Base-by-base conservation (phyloP, 768 basidiomycete genomes). In the Holtermanniella nyarrowii region DNA sequence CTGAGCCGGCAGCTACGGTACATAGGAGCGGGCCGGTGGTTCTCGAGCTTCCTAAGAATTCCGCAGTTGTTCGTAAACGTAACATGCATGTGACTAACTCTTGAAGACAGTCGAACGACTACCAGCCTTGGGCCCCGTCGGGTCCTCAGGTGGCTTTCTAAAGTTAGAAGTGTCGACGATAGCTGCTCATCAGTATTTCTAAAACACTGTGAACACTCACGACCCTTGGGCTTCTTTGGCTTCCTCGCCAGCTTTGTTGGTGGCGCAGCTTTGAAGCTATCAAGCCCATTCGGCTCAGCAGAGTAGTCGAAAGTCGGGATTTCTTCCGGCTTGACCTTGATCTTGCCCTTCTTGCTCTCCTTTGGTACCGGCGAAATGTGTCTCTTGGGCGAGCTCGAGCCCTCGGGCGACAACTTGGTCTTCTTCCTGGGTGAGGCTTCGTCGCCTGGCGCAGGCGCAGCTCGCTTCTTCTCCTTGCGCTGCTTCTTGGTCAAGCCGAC, bases 301-400 rank as follows among this genome's bases (percentile, higher is more conserved):
- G 77, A 70, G 67, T 85, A 88, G 71, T 87, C 84, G 61, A 86
- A 88, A 37, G 79, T 71, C 70, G 79, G 69, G 72, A 75, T 60
- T n/a, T 63, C 62, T 54, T 50, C 44, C 5, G 48, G 16, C 5
- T 48, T 52, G 16, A 57, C 46, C 16, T 51, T 48, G 25, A 55
- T 51, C 49, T 61, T 55, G 46, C 37, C 22, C 22, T 47, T 50
- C 46, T 57, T 54, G 39, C 55, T 52, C 46, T 50, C 49, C 27
- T 44, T 31, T 0, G 52, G 42, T 21, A 25, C 43, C 10, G 47
- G 10, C 44, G 56, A n/a, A n/a, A n/a, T n/a, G 45, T 22, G 42
- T 40, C 46, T 26, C 47, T 49, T 44, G 22, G 4, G 3, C 46
- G 11, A 44, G 39, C 18, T n/a, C n/a, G n/a, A n/a, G n/a, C n/a